These are phyloP conservation scores for Dictyophora rubrovolvata DNA, from an alignment of 768 basidiomycete genomes.

Conservation along the genomic window DNA sequence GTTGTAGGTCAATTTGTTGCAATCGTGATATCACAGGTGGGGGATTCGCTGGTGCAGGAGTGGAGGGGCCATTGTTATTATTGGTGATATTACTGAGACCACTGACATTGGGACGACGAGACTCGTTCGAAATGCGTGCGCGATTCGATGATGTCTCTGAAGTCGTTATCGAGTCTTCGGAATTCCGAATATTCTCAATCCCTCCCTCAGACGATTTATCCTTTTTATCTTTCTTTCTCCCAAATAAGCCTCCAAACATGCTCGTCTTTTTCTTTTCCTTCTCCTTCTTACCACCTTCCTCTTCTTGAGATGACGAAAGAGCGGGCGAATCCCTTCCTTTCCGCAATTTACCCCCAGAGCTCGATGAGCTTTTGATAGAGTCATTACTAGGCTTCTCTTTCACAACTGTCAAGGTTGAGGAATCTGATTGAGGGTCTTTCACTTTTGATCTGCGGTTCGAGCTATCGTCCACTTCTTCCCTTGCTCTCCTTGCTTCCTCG, in stretches of 20 bases:
- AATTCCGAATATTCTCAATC: conserved; percentile 26
- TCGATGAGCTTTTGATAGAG: conserved; percentile 5
- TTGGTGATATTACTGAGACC: too few relatives aligned
- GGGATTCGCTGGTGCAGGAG: conserved; percentile 16
- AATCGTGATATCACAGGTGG: conserved; percentile 52
- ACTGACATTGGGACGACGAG: conserved; percentile 14
- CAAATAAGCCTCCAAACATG: conserved; percentile 70
- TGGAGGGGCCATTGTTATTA: not conserved
- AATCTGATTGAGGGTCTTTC: conserved; percentile 25
- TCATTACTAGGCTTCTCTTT: conserved; percentile 23
- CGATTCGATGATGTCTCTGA: conserved; percentile 24
- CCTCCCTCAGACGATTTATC: conserved; percentile 48
- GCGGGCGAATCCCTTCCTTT: conserved; percentile 31
- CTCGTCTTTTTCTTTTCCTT: conserved; percentile 51
- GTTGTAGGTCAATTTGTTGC: conserved; percentile 80
- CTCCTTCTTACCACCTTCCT: conserved; percentile 42
- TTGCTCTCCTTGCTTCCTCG: conserved; percentile 41
- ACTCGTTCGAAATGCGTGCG: conserved; percentile 13
- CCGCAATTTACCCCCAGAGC: conserved; percentile 28
- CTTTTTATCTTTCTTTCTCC: conserved; percentile 63
- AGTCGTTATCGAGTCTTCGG: conserved; percentile 35
- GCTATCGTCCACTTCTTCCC: conserved; percentile 40
- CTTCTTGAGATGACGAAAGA: conserved; percentile 20
- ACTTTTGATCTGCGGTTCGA: conserved; percentile 36
- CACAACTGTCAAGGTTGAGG: conserved; percentile 17